Conservation (phyloP, 2,329 filamentous ascomycete species). For the Exophiala phaeomuriformis region DNA sequence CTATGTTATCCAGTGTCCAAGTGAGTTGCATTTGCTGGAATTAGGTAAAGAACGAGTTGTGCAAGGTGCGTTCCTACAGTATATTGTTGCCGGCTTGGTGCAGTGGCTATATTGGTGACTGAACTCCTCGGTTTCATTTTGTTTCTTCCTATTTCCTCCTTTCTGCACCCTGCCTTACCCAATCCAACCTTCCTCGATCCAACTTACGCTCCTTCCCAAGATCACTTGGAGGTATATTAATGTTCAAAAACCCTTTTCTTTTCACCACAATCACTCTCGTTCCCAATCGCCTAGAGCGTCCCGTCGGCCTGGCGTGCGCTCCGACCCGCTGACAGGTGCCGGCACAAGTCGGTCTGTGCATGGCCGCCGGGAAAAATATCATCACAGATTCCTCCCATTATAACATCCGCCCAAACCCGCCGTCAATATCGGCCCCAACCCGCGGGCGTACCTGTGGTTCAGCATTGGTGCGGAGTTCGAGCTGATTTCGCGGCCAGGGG, state of each 20-base stretch:
- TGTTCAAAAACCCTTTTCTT: not conserved
- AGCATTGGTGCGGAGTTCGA: not conserved
- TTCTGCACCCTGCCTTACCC: no score
- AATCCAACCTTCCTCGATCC: no score
- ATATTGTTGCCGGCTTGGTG: no score
- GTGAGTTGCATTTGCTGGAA: no score
- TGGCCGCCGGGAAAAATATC: not conserved
- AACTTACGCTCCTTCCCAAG: no score
- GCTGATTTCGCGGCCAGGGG: not conserved
- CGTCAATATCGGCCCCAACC: not conserved
- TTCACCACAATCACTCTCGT: not conserved
- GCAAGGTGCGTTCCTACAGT: no score
- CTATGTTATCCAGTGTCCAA: no score
- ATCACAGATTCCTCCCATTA: not conserved
- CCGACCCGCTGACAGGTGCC: not conserved
- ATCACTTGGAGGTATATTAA: no score
- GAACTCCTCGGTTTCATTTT: no score
- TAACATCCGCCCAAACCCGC: not conserved
- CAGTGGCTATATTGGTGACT: no score
- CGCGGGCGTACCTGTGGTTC: not conserved
- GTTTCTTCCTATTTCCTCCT: no score
- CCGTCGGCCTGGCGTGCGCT: not conserved
- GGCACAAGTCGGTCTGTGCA: not conserved
- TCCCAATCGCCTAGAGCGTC: not conserved
- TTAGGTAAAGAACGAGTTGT: no score